These are phyloP conservation scores for Chaetomidium leptoderma DNA, from an alignment of 495 filamentous ascomycete species.

Conservation along the genomic window DNA sequence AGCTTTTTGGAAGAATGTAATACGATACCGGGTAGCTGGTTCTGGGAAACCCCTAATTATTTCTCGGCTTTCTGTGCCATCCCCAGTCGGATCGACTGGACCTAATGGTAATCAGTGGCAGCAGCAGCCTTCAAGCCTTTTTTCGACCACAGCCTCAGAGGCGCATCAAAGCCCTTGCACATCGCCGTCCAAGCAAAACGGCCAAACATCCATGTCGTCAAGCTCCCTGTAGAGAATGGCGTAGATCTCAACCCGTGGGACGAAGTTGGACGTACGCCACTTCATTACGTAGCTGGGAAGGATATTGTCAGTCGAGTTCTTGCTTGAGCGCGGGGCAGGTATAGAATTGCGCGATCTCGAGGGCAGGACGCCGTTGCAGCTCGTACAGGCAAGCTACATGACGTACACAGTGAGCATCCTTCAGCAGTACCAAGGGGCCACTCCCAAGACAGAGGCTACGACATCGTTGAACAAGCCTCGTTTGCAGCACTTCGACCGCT, in stretches of 20 bases:
- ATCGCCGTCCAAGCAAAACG: not conserved
- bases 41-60: not conserved
- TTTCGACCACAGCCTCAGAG: no score
- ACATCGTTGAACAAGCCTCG: no score
- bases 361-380: not conserved
- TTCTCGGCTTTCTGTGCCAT: not conserved
- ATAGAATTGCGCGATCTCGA: not conserved
- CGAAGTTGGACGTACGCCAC: not conserved
- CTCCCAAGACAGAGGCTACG: no score
- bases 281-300: not conserved
- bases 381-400: not conserved
- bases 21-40: not conserved
- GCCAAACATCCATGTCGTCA: not conserved
- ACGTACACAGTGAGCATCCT: not conserved
- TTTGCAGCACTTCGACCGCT: no score
- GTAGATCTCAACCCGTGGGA: not conserved
- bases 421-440: not conserved
- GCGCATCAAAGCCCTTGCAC: not conserved
- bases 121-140: no score
- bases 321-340: not conserved
- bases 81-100: no score
- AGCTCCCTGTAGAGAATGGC: not conserved
- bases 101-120: no score
- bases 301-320: not conserved
- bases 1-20: not conserved